Base-by-base conservation (phyloP, 768 basidiomycete genomes). In the Xerocomellus amylosporus region DNA sequence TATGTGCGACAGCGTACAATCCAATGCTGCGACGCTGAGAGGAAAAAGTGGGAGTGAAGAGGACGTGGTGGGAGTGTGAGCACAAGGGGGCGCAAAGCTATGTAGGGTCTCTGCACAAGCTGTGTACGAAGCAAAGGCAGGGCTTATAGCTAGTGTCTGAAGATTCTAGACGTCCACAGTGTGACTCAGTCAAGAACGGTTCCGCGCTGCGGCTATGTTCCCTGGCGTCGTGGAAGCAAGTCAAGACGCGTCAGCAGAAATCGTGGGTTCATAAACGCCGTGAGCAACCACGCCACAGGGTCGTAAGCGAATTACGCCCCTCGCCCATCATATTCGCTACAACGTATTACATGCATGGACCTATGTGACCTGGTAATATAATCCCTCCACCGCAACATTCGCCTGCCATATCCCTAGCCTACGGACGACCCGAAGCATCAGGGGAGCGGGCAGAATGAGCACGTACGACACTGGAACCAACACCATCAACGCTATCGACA, bases 321-420 rank as follows among this genome's bases (percentile, higher is more conserved):
- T 31, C 30, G 2, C 24, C 30, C 31, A 8, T 19, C 31, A 5
- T 17, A 43, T 49, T 38, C 36, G 1, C 15, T 50, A 46, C 20
- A 45, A 36, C 34, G 1, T 12, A 17, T 30, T 50, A 63, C 39
- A 45, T 34, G 5, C 4, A 20, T 12, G 39, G 24, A 5, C 4
- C 55, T 57, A 64, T 2, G 74, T 58, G 9, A 76, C 72, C 42
- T 73, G 71, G 56, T 76, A 64, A 61, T 73, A 80, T 45, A 82
- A 59, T 8, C 90, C 90, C 60, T 92, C 90, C 7, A 93, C 77
- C 2, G 90, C 90, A 37, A 92, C 75, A 61, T 87, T 86, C 38
- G 89, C 90, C 73, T 93, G 90, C 90, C 90, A 93, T 8, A 83
- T 77, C 8, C 90, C 90, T 22, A 93, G 64, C 61, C 75, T 75